Evolutionary conservation across 129 eudicot species (phyloP).

Genomic region (Smallanthus sonchifolius): DNA sequence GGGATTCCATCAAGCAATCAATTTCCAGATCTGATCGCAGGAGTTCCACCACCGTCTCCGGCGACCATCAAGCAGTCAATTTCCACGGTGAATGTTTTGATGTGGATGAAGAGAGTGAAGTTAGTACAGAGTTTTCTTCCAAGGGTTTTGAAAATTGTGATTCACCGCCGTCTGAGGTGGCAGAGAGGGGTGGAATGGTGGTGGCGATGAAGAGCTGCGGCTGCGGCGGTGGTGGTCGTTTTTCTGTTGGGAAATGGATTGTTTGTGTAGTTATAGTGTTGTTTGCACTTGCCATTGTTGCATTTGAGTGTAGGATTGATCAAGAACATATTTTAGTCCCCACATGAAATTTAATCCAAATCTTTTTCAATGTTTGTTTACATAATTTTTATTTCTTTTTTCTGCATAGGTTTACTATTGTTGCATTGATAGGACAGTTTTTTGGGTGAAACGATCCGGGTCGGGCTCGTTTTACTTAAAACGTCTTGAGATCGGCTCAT

Average conservation of each 20-base stretch:
- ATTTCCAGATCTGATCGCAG: slow-evolving; percentile 19
- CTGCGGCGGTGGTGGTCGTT: neutral
- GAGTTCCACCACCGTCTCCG: neutral
- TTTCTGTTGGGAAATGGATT: slow-evolving; percentile 14
- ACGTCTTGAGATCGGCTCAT: neutral
- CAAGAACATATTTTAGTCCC: slow-evolving; percentile 23
- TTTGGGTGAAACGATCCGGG: no score
- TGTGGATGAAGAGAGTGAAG: slow-evolving; percentile 23
- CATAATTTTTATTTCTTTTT: neutral
- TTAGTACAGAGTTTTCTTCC: slow-evolving; percentile 6
- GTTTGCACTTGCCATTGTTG: slow-evolving; percentile 30
- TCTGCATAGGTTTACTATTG: neutral
- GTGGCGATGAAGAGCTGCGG: slow-evolving; percentile 11
- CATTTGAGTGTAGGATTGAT: slow-evolving; percentile 21
- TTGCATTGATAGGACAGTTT: neutral
- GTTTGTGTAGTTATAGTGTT: slow-evolving; percentile 22
- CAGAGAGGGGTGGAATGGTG: neutral
- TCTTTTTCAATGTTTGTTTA: neutral
- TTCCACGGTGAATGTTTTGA: slow-evolving; percentile 18
- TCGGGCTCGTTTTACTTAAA: neutral
- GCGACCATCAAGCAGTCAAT: neutral
- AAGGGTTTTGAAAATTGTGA: slow-evolving; percentile 8
- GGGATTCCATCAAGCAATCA: slow-evolving; percentile 32
- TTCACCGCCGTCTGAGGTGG: neutral
- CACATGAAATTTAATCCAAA: neutral